Base-by-base conservation (phyloP, 805 yeast species). In the Saturnispora saitoi region DNA sequence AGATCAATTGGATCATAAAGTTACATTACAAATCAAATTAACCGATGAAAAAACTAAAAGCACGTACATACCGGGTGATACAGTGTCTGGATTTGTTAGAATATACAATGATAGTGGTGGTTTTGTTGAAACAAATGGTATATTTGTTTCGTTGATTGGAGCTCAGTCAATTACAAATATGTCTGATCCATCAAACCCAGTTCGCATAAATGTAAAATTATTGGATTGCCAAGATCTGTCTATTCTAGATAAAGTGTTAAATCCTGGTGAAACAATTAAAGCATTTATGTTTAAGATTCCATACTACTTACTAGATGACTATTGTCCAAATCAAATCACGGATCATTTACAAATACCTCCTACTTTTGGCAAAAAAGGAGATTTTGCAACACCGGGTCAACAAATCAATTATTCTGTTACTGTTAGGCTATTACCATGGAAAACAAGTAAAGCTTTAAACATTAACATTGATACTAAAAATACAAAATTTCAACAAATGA, bases 261-360 rank as follows among this genome's bases (percentile, higher is more conserved):
- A 19, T 15, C 20, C 19, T 3, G 44, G 44, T 17, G 17, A 30
- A 28, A n/a, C 34, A 4, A 9, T 29, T 8, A 32, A 31, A 30
- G 11, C n/a, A n/a, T 78, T 80, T 56, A 69, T 73, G 20, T 80
- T 80, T 58, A 73, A 69, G 56, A 68, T 80, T 43, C 86, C 86
- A 0, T 57, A 64, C 14, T 66, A 67, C 47, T 62, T 78, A 34
- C 59, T 80, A 10, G 86, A 80, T 54, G 70, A 68, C 17, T 60
- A 71, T 2, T 80, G 86, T 56, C 65, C 70, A 2, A 73, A 76
- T 48, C 66, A 64, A 46, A 54, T 58, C 20, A 54, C 56, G 14
- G 54, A 63, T 6, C 75, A 70, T 53, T 57, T 50, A 62, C 54
- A 54, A 34, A 49, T 67, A 30, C 75, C 75, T 0, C 75, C 76